Percentiles rank a stretch among this genome's conserved stretches.
These are phyloP conservation scores for Penicillium pancosmium DNA, from an alignment of 495 filamentous ascomycete genomes.

Conservation along the genomic window DNA sequence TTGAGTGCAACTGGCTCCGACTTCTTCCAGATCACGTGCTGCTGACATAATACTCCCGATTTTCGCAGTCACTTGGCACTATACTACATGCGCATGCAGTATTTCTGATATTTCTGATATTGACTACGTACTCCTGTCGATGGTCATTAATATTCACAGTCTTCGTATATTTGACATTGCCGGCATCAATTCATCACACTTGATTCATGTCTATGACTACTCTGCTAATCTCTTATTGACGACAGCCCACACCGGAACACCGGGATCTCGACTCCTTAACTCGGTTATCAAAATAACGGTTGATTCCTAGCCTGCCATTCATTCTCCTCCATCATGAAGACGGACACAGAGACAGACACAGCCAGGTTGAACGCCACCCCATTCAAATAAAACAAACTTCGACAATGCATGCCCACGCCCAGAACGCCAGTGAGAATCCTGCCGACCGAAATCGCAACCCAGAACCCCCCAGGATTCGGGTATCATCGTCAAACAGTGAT, in stretches of 20 bases:
- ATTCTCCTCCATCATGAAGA: neutral
- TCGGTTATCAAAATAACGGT: neutral
- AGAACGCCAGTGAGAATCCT: conserved; percentile 32
- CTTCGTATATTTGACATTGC: neutral
- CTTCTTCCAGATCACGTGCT: conserved; percentile 50
- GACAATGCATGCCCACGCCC: conserved; percentile 26
- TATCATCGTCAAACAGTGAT: conserved; percentile 11
- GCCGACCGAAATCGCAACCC: conserved; percentile 7
- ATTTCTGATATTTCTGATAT: neutral
- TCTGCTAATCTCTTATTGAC: neutral
- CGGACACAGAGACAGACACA: conserved; percentile 2
- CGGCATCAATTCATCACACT: neutral
- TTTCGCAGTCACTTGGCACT: neutral
- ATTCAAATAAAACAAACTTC: conserved; percentile 15
- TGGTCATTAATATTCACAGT: neutral
- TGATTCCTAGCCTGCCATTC: conserved; percentile 2
- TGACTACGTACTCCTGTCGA: neutral
- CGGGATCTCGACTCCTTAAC: conserved; percentile 1
- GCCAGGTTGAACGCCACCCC: conserved; percentile 17
- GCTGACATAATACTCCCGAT: conserved; percentile 23
- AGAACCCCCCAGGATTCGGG: conserved; percentile 6
- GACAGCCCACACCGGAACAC: conserved; percentile 4
- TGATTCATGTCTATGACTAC: neutral
- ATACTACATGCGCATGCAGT: too few species aligned
- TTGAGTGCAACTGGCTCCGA: conserved; percentile 38